These are phyloP conservation scores for Prunus padus DNA, from an alignment of 306 rosid genomes.

Conservation along the genomic window DNA sequence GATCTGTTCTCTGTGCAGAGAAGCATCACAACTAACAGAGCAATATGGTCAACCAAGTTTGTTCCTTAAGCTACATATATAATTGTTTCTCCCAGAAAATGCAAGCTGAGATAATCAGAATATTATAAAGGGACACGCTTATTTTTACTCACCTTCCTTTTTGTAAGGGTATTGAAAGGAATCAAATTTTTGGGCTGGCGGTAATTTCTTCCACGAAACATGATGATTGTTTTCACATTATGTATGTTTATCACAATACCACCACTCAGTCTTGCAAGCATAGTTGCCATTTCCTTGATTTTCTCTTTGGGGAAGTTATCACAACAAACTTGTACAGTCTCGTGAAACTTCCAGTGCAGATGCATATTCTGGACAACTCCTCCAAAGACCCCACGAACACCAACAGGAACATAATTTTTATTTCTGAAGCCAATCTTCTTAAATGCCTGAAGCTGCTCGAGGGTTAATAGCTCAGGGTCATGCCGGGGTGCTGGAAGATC, in stretches of 20 bases:
- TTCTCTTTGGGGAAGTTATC: conserved; percentile 97
- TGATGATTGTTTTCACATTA: conserved; percentile 87
- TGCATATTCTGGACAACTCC: conserved; percentile 99
- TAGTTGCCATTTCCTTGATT: conserved; percentile 94
- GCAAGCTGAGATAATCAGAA: neutral
- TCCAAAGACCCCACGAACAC: conserved; percentile 99
- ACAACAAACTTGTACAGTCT: conserved; percentile 97
- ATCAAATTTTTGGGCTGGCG: conserved; percentile 95
- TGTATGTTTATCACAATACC: conserved; percentile 86
- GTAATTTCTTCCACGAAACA: conserved; percentile 97
- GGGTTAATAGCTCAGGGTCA: conserved; percentile 86
- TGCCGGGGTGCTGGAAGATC: conserved; percentile 86
- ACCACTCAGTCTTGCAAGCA: conserved; percentile 96
- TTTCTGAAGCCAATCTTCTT: conserved; percentile 90
- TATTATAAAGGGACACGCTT: conserved; percentile 15
- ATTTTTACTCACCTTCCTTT: conserved; percentile 75
- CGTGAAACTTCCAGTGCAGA: conserved; percentile 97
- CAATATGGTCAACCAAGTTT: neutral
- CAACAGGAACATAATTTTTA: conserved; percentile 93
- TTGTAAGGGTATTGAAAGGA: conserved; percentile 96
- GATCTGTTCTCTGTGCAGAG: too few relatives aligned
- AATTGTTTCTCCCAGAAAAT: too few relatives aligned
- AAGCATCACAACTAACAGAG: too few relatives aligned
- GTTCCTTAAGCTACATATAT: neutral
- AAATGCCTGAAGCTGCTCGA: conserved; percentile 87